A percentile compares a stretch with the other conserved stretches of the same genome.
phyloP scores from a whole-genome alignment of 2,329 filamentous ascomycete genomes.

The Hymenoscyphus linearis region DNA sequence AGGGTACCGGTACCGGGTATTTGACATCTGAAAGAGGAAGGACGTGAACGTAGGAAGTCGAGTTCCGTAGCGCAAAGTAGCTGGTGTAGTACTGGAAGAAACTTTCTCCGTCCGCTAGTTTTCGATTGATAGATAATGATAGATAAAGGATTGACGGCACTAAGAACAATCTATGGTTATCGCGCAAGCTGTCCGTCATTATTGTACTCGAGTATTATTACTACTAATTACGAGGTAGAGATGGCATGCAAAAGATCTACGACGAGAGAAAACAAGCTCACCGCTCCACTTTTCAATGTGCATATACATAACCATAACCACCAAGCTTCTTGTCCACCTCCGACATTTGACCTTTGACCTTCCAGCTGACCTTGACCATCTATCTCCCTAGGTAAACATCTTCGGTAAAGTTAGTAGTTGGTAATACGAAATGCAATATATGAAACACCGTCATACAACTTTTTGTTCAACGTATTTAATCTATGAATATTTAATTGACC shows the following conservation, averaged over 20 bases:
- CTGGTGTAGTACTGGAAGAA: not conserved
- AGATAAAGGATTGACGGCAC: not conserved
- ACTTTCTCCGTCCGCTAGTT: no score
- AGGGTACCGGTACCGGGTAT: not conserved
- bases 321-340: no score
- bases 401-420: no score
- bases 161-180: not conserved
- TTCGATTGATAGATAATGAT: not conserved
- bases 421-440: no score
- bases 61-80: not conserved
- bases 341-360: no score
- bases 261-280: not conserved
- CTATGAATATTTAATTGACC: not conserved
- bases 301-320: no score
- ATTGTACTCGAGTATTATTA: no score
- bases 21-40: not conserved
- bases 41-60: not conserved
- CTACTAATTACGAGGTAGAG: not conserved
- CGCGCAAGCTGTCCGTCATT: not conserved
- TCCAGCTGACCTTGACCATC: no score
- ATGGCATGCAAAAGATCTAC: not conserved
- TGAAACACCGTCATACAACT: not conserved
- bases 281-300: not conserved
- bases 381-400: no score
- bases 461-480: not conserved